These are phyloP conservation scores for Conoideocrella luteorostrata DNA, from an alignment of 2,329 filamentous ascomycete genomes.

Conservation along the genomic window DNA sequence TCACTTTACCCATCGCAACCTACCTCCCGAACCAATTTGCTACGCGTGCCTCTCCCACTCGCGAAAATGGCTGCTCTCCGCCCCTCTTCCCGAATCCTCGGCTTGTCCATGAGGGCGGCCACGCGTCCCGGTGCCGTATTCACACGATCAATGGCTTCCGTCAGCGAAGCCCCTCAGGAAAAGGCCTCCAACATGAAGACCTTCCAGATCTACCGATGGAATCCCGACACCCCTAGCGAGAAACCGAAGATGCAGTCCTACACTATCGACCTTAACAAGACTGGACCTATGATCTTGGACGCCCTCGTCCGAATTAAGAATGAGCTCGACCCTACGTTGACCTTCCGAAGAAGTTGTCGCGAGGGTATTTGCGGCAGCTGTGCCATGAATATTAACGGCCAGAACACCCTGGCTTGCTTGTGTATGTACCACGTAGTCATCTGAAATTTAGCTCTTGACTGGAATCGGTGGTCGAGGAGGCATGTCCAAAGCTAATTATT, in stretches of 20 bases:
- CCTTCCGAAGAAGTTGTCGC: constrained; percentile 90
- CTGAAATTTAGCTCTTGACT: neutral
- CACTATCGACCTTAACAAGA: constrained; percentile 96
- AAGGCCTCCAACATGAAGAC: constrained; percentile 73
- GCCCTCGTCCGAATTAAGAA: constrained; percentile 98
- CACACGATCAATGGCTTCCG: constrained; percentile 48
- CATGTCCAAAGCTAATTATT: neutral
- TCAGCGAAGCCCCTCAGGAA: constrained; percentile 53
- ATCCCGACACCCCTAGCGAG: constrained; percentile 81
- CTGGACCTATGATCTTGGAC: constrained; percentile 96
- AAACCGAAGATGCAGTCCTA: constrained; percentile 97
- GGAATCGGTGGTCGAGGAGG: neutral
- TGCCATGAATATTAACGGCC: constrained; percentile 99
- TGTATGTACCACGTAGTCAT: constrained; percentile 56
- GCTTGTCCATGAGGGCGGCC: constrained; percentile 35
- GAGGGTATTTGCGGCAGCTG: constrained; percentile 98
- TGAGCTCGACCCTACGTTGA: constrained; percentile 92
- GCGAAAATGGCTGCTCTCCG: constrained; percentile 55
- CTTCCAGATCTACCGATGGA: constrained; percentile 99
- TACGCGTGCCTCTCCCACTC: constrained; percentile 5
- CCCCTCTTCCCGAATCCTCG: constrained; percentile 48
- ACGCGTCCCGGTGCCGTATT: constrained; percentile 35
- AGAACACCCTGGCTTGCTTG: constrained; percentile 94
- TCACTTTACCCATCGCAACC: neutral
- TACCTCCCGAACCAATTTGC: neutral